phyloP scores from a whole-genome alignment of 2,329 filamentous ascomycete genomes.

The Trichoderma guizhouense region DNA sequence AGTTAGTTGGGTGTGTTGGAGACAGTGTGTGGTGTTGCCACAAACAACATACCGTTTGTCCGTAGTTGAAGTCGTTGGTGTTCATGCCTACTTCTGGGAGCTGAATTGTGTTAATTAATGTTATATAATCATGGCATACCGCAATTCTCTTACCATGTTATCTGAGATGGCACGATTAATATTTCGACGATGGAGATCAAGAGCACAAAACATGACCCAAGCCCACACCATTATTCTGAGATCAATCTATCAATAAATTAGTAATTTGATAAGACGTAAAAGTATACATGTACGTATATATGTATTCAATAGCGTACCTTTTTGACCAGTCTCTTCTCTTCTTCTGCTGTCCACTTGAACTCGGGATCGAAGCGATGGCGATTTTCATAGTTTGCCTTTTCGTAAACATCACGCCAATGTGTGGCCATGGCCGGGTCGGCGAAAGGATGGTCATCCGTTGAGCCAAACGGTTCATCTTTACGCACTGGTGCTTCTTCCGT shows the following conservation, averaged over 20 bases:
- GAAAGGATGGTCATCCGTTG: conserved; percentile 41
- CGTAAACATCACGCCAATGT: conserved; percentile 53
- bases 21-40: background rate
- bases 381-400: conserved; percentile 57
- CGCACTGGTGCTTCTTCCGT: conserved; percentile 19
- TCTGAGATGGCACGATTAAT: conserved; percentile 35
- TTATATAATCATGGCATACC: too few relatives aligned
- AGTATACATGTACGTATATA: conserved; percentile 26
- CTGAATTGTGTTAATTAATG: conserved; percentile 22
- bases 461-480: conserved; percentile 15
- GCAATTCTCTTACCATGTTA: conserved; percentile 32
- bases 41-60: conserved; percentile 35
- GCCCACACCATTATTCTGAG: conserved; percentile 33
- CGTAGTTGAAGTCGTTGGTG: conserved; percentile 45
- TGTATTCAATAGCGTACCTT: conserved; percentile 41
- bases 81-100: conserved; percentile 41
- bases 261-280: background rate
- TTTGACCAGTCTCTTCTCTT: conserved; percentile 53
- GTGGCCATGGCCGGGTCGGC: conserved; percentile 49
- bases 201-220: conserved; percentile 53
- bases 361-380: conserved; percentile 56
- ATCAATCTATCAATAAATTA: conserved; percentile 29
- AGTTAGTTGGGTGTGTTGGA: conserved; percentile 4
- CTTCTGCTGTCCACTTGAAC: conserved; percentile 53
- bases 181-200: conserved; percentile 42